A percentile compares a stretch with the other conserved stretches of the same genome.
These are phyloP conservation scores for Russula ochroleuca DNA, from an alignment of 768 basidiomycete species.

Conservation along the genomic window DNA sequence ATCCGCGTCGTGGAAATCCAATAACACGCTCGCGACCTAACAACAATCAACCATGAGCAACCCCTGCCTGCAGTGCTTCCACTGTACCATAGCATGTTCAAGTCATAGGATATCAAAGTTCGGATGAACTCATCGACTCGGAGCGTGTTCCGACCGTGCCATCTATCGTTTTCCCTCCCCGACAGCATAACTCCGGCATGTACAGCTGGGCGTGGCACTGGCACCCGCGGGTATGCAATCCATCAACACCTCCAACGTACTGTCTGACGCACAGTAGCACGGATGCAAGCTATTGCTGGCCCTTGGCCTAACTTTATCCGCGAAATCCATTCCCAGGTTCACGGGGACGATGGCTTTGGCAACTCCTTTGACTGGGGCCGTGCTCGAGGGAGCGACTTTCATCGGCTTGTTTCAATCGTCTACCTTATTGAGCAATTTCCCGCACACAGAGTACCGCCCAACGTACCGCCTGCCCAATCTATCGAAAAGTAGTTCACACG, in stretches of 20 bases:
- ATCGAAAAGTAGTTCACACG: slow-evolving; percentile 34
- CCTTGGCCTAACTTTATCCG: slow-evolving; percentile 57
- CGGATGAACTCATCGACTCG: no score
- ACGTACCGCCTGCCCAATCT: slow-evolving; percentile 23
- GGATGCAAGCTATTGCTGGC: slow-evolving; percentile 60
- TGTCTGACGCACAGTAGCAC: slow-evolving; percentile 42
- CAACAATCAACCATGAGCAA: neutral
- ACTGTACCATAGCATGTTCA: no score
- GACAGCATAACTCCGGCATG: slow-evolving; percentile 44
- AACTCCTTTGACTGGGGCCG: slow-evolving; percentile 37
- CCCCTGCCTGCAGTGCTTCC: no score
- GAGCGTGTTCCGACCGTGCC: no score
- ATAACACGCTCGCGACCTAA: neutral
- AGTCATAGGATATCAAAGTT: no score
- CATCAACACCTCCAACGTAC: neutral
- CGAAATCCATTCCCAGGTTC: slow-evolving; percentile 45
- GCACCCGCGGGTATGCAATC: slow-evolving; percentile 54
- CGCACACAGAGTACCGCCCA: slow-evolving; percentile 16
- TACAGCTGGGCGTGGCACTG: slow-evolving; percentile 60
- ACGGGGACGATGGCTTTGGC: slow-evolving; percentile 38
- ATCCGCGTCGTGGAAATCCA: neutral
- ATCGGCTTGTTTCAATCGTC: slow-evolving; percentile 34
- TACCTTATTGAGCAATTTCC: slow-evolving; percentile 33
- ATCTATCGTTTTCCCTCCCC: neutral
- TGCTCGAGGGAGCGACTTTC: slow-evolving; percentile 39